These are phyloP conservation scores for Trematosphaeria pertusa DNA, from an alignment of 2,329 filamentous ascomycete genomes.

Conservation along the genomic window DNA sequence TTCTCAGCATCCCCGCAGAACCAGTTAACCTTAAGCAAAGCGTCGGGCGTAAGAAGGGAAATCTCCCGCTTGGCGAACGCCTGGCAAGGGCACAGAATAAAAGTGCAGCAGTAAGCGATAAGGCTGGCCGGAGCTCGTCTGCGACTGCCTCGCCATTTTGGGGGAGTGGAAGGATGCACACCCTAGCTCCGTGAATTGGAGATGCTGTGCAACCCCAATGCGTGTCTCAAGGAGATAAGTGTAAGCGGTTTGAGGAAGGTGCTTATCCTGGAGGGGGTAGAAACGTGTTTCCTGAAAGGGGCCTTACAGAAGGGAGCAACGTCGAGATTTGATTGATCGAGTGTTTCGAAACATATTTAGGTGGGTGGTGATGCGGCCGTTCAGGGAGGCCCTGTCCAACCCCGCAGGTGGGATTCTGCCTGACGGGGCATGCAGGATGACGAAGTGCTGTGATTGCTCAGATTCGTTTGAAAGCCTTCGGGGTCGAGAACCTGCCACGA, in stretches of 20 bases:
- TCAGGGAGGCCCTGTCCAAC: not conserved
- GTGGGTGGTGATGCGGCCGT: conserved; percentile 8
- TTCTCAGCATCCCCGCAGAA: conserved; percentile 16
- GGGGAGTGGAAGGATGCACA: conserved; percentile 1
- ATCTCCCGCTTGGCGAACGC: conserved; percentile 20
- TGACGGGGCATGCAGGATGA: conserved; percentile 8
- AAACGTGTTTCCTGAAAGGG: conserved; percentile 6
- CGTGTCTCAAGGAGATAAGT: conserved; percentile 10
- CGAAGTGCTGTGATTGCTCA: conserved; percentile 13
- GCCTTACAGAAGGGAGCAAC: too few species aligned
- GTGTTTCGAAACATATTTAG: conserved; percentile 21
- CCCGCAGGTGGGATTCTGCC: conserved; percentile 16
- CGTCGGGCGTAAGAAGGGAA: conserved; percentile 8
- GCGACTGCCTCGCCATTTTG: conserved; percentile 13
- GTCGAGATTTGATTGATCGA: conserved; percentile 24
- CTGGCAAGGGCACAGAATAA: conserved; percentile 6
- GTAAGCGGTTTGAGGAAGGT: conserved; percentile 16
- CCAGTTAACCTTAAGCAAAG: conserved; percentile 18
- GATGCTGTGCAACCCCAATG: conserved; percentile 8
- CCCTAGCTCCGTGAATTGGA: conserved; percentile 5
- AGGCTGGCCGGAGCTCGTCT: conserved; percentile 15
- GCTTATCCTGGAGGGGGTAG: not conserved
- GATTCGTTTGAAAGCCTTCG: conserved; percentile 17
- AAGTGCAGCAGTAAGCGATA: conserved; percentile 21
- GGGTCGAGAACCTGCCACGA: conserved; percentile 23